These are phyloP conservation scores for Penicillium sp. DNA, from an alignment of 2,329 filamentous ascomycete genomes.

Conservation along the genomic window DNA sequence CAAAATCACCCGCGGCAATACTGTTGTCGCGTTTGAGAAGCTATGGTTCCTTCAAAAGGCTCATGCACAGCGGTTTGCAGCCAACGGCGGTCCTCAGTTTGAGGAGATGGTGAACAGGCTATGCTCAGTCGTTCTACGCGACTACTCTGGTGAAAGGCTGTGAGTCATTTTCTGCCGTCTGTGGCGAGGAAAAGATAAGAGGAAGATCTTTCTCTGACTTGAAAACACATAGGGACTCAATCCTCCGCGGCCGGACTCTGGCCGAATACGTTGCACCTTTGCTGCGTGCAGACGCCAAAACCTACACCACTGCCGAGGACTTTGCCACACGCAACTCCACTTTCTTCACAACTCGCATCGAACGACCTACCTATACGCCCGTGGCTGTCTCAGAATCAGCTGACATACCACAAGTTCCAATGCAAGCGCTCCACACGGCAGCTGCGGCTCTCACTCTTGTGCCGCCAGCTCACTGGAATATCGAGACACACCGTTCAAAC, in stretches of 20 bases:
- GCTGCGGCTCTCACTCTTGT: conserved; percentile 41
- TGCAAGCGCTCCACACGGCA: conserved; percentile 40
- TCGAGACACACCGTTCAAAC: conserved; percentile 36
- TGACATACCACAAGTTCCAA: conserved; percentile 21
- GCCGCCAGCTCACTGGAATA: conserved; percentile 36
- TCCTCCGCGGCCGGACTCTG: conserved; percentile 32
- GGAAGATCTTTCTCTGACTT: neutral
- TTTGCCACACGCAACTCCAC: conserved; percentile 53
- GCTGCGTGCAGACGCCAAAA: conserved; percentile 50
- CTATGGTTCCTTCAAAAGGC: conserved; percentile 71
- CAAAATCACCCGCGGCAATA: conserved; percentile 87
- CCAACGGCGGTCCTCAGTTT: conserved; percentile 40
- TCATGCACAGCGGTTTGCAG: conserved; percentile 52
- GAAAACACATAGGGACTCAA: conserved; percentile 19
- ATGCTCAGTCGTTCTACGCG: conserved; percentile 22
- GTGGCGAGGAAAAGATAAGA: neutral
- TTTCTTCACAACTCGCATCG: conserved; percentile 48
- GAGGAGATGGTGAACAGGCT: conserved; percentile 37
- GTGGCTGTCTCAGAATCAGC: conserved; percentile 10
- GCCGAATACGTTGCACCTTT: conserved; percentile 47
- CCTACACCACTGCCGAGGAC: conserved; percentile 50
- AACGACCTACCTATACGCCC: conserved; percentile 22
- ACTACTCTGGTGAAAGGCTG: conserved; percentile 22
- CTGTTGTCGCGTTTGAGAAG: conserved; percentile 74
- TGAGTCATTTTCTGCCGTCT: conserved; percentile 12